Evolutionary conservation across 2,329 filamentous ascomycete genomes (phyloP).

Genomic region (Colletotrichum euphorbiae): DNA sequence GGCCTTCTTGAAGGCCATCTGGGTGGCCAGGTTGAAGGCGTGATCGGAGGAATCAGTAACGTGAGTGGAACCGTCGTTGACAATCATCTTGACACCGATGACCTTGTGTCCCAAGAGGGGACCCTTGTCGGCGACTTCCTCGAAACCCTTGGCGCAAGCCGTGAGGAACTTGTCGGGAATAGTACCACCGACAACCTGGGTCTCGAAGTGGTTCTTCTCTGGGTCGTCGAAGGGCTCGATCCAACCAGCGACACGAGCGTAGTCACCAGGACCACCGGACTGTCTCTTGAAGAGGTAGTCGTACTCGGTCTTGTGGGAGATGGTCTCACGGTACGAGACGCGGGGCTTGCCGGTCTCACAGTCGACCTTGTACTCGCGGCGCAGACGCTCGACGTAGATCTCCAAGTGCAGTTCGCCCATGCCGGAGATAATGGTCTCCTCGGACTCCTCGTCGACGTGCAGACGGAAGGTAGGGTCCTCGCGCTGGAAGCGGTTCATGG

Average conservation of each 20-base stretch:
- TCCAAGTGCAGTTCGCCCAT: slow-evolving; percentile 98
- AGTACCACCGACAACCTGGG: slow-evolving; percentile 86
- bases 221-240: slow-evolving; percentile 85
- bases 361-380: slow-evolving; percentile 95
- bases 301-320: slow-evolving; percentile 82
- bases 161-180: slow-evolving; percentile 97
- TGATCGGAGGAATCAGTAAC: slow-evolving; percentile 98
- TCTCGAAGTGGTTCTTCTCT: slow-evolving; percentile 84
- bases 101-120: slow-evolving; percentile 94
- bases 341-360: slow-evolving; percentile 96
- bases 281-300: slow-evolving; percentile 97
- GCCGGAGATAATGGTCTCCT: slow-evolving; percentile 97
- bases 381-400: slow-evolving; percentile 97
- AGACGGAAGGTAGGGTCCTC: slow-evolving; percentile 98
- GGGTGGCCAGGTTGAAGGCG: slow-evolving; percentile 93
- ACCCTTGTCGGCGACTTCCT: slow-evolving; percentile 83
- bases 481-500: slow-evolving; percentile 98
- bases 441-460: slow-evolving; percentile 88
- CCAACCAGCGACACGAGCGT: slow-evolving; percentile 89
- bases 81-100: slow-evolving; percentile 87
- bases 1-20: slow-evolving; percentile 95
- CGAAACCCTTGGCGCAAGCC: slow-evolving; percentile 96
- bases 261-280: slow-evolving; percentile 94
- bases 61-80: slow-evolving; percentile 97
- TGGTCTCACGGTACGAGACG: slow-evolving; percentile 96